A percentile compares a stretch with the other conserved stretches of the same genome.
Evolutionary conservation across 257 asterid species (phyloP).

Genomic region (Jacaranda copaia): DNA sequence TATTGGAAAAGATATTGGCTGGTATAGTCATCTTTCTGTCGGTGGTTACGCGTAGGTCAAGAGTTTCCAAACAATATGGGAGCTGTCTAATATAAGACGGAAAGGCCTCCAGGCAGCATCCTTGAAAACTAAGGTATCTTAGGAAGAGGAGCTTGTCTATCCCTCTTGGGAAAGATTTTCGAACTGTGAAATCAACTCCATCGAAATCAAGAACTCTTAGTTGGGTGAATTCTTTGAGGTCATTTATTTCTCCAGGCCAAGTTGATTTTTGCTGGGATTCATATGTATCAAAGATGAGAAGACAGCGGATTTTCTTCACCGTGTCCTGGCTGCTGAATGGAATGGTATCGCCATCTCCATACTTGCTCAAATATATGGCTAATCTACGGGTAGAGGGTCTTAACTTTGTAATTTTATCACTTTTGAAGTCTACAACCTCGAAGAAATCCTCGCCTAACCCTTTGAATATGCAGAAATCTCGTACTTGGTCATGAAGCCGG

Average conservation of each 20-base stretch:
- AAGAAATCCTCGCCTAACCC: slow-evolving; percentile 25
- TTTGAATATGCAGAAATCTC: slow-evolving; percentile 19
- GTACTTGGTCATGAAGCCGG: slow-evolving; percentile 20
- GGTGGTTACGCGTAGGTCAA: slow-evolving; percentile 39
- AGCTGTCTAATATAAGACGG: slow-evolving; percentile 34
- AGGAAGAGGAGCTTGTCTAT: slow-evolving; percentile 14
- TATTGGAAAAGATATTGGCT: neutral
- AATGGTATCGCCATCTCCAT: neutral
- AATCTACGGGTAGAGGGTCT: neutral
- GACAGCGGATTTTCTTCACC: slow-evolving; percentile 12
- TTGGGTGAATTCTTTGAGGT: neutral
- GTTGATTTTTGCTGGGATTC: neutral
- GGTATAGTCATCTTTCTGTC: slow-evolving; percentile 23
- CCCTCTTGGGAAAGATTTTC: neutral
- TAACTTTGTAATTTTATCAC: neutral
- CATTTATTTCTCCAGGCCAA: neutral
- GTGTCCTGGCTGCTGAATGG: neutral
- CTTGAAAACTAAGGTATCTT: slow-evolving; percentile 44
- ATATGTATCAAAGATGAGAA: slow-evolving; percentile 8
- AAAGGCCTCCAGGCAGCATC: slow-evolving; percentile 34
- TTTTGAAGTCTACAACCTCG: neutral
- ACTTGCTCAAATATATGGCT: slow-evolving; percentile 17
- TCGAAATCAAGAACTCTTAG: slow-evolving; percentile 33
- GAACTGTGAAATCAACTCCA: neutral
- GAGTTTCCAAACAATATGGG: slow-evolving; percentile 34